These are phyloP conservation scores for Citrus medica DNA, from an alignment of 345 rosid species.

Conservation along the genomic window DNA sequence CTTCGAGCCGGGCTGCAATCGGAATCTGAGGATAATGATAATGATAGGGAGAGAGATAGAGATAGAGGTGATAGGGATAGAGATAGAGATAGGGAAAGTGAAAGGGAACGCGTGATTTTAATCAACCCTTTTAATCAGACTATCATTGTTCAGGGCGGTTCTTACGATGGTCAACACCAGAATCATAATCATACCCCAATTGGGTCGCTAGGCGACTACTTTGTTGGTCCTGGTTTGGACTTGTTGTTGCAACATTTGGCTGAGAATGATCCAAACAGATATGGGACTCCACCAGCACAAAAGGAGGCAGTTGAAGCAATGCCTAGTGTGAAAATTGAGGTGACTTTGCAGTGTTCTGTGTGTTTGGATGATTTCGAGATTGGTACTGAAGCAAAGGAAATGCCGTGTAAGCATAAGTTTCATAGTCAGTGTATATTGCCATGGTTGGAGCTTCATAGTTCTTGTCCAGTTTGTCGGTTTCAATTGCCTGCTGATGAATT, in stretches of 20 bases:
- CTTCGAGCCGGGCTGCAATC: slow-evolving; percentile 70
- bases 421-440: slow-evolving; percentile 70
- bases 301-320: slow-evolving; percentile 70
- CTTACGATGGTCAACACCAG: slow-evolving; percentile 41
- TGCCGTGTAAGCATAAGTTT: slow-evolving; percentile 92
- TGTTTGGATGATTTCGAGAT: slow-evolving; percentile 83
- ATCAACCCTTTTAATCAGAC: slow-evolving; percentile 64
- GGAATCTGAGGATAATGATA: slow-evolving; percentile 54
- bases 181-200: slow-evolving; percentile 39
- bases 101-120: slow-evolving; percentile 41
- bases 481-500: slow-evolving; percentile 72
- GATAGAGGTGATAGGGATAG: slow-evolving; percentile 29
- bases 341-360: slow-evolving; percentile 63
- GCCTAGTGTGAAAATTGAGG: slow-evolving; percentile 45
- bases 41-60: slow-evolving; percentile 28
- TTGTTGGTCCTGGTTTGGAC: slow-evolving; percentile 80
- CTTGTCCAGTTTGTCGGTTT: slow-evolving; percentile 85
- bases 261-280: slow-evolving; percentile 65
- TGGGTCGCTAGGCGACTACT: slow-evolving; percentile 72
- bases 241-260: slow-evolving; percentile 74
- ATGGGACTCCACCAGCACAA: slow-evolving; percentile 82
- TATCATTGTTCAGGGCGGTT: slow-evolving; percentile 55
- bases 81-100: slow-evolving; percentile 41
- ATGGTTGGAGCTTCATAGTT: slow-evolving; percentile 93
- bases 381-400: slow-evolving; percentile 65